phyloP scores from a whole-genome alignment of 2,329 filamentous ascomycete species.

The Scedosporium aurantiacum region DNA sequence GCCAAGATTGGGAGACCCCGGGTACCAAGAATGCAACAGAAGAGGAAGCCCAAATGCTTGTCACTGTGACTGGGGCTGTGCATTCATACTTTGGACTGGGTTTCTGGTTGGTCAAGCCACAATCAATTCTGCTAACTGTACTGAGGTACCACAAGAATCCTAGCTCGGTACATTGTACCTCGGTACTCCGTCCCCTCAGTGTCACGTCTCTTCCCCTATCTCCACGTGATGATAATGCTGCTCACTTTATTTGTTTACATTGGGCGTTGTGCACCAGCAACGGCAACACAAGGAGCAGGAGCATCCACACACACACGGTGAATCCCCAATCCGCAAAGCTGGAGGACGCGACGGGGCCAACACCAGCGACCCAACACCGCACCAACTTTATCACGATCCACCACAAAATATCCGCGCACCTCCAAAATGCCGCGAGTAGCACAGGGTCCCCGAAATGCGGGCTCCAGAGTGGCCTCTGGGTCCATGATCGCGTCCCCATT shows the following conservation, averaged over 20 bases:
- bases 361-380: background rate
- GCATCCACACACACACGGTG: background rate
- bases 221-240: slow-evolving; percentile 4
- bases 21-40: too few relatives aligned
- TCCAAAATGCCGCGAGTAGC: slow-evolving; percentile 46
- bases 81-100: too few relatives aligned
- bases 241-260: slow-evolving; percentile 7
- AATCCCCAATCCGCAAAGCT: background rate
- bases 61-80: too few relatives aligned
- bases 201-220: background rate
- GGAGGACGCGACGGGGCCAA: background rate
- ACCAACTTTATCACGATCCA: background rate
- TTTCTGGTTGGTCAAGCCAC: too few relatives aligned
- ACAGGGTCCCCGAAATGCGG: slow-evolving; percentile 39
- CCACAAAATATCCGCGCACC: background rate
- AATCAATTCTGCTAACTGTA: too few relatives aligned
- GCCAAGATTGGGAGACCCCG: too few relatives aligned
- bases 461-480: slow-evolving; percentile 34
- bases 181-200: too few relatives aligned
- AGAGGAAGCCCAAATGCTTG: too few relatives aligned
- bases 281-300: background rate
- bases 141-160: too few relatives aligned
- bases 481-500: slow-evolving; percentile 39
- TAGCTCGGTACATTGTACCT: too few relatives aligned
- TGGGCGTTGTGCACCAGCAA: background rate